A percentile compares a stretch with the other conserved stretches of the same genome.
phyloP scores from a whole-genome alignment of 129 eudicot species.

The Pseudognaphalium luteoalbum region DNA sequence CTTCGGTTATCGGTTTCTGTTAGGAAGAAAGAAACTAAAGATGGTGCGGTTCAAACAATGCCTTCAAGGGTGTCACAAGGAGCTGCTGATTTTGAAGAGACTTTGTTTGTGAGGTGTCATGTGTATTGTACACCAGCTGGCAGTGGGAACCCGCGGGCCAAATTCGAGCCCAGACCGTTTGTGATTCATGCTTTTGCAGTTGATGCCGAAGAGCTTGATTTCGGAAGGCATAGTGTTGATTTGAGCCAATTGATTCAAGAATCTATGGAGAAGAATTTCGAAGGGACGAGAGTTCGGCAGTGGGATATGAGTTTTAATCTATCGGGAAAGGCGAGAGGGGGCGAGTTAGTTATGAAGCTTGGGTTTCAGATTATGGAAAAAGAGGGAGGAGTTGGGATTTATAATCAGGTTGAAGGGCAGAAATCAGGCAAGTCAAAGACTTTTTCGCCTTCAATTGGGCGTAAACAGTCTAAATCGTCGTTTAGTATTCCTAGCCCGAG shows the following conservation, averaged over 20 bases:
- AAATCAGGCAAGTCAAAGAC: conserved; percentile 42
- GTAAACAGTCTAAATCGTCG: conserved; percentile 81
- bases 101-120: conserved; percentile 73
- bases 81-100: conserved; percentile 96
- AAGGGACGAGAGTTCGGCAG: conserved; percentile 70
- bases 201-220: conserved; percentile 88
- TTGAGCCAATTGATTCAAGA: conserved; percentile 74
- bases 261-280: conserved; percentile 63
- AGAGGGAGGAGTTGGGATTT: conserved; percentile 77
- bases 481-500: conserved; percentile 92
- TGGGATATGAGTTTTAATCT: conserved; percentile 79
- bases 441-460: conserved; percentile 56
- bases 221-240: conserved; percentile 68
- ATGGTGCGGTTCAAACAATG: conserved; percentile 93
- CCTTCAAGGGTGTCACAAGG: conserved; percentile 94
- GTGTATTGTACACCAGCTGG: conserved; percentile 68
- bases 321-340: conserved; percentile 87
- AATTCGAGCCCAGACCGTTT: conserved; percentile 85
- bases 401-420: conserved; percentile 50
- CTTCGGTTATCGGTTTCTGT: conserved; percentile 85
- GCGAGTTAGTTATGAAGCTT: conserved; percentile 73
- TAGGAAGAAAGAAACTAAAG: conserved; percentile 80
- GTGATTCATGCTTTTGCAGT: conserved; percentile 70
- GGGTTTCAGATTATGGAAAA: conserved; percentile 98
- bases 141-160: conserved; percentile 38